A percentile compares a stretch with the other conserved stretches of the same genome.
phyloP scores from a whole-genome alignment of 306 rosid genomes.

The Morella rubra region DNA sequence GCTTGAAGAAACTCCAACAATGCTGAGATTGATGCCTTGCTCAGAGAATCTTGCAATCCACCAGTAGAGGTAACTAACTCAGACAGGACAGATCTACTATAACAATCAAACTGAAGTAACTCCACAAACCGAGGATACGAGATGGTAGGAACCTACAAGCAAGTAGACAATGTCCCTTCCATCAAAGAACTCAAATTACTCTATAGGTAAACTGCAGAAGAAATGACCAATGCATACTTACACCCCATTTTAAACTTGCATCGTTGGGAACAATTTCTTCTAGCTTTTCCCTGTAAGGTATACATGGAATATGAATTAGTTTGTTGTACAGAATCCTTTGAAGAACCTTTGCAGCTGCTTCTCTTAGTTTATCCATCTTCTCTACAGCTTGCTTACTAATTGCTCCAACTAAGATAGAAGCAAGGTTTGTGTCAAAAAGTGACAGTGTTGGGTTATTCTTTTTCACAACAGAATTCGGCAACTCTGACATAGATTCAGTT shows the following conservation, averaged over 20 bases:
- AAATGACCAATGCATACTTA: slow-evolving; percentile 43
- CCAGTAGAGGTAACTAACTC: slow-evolving; percentile 87
- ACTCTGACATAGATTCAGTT: slow-evolving; percentile 37
- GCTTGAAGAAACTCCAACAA: slow-evolving; percentile 70
- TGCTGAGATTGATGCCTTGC: slow-evolving; percentile 72
- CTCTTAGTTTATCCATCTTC: slow-evolving; percentile 94
- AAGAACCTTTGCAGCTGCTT: slow-evolving; percentile 82
- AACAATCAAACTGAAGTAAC: slow-evolving; percentile 78
- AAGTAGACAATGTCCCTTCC: slow-evolving; percentile 25
- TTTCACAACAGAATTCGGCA: slow-evolving; percentile 26
- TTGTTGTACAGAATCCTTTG: slow-evolving; percentile 70
- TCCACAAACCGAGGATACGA: slow-evolving; percentile 77
- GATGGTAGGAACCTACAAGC: slow-evolving; percentile 70
- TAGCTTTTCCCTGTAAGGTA: slow-evolving; percentile 72
- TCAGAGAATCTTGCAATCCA: slow-evolving; percentile 85
- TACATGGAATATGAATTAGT: slow-evolving; percentile 58
- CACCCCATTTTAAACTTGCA: slow-evolving; percentile 70
- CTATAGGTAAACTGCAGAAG: slow-evolving; percentile 23
- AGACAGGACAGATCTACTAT: slow-evolving; percentile 70
- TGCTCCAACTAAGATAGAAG: slow-evolving; percentile 65
- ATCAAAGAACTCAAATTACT: slow-evolving; percentile 22
- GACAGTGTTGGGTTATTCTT: slow-evolving; percentile 38
- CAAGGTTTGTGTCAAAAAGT: slow-evolving; percentile 69
- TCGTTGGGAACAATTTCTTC: slow-evolving; percentile 70
- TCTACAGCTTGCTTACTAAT: slow-evolving; percentile 91